Evolutionary conservation across 805 yeast genomes (phyloP).

Genomic region (Candida xyloterini): DNA sequence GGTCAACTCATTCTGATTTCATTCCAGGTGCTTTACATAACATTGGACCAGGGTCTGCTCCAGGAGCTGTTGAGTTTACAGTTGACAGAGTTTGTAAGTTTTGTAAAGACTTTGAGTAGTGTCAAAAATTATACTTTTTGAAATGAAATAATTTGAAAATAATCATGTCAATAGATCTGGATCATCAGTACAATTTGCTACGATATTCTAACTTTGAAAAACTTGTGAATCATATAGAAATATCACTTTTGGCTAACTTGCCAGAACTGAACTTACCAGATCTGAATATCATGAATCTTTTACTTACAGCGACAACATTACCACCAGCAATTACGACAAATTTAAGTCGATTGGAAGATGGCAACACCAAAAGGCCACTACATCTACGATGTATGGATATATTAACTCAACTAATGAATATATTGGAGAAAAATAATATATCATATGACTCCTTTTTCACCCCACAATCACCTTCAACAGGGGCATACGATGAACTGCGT

Average conservation of each 20-base stretch:
- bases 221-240: slow-evolving; percentile 36
- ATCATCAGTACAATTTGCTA: slow-evolving; percentile 15
- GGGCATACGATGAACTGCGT: slow-evolving; percentile 10
- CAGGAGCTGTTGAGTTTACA: slow-evolving; percentile 25
- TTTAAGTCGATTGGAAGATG: slow-evolving; percentile 25
- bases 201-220: slow-evolving; percentile 32
- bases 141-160: background rate
- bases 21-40: slow-evolving; percentile 60
- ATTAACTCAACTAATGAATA: slow-evolving; percentile 17
- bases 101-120: slow-evolving; percentile 3
- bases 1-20: slow-evolving; percentile 55
- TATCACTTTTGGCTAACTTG: slow-evolving; percentile 21
- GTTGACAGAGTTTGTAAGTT: slow-evolving; percentile 9
- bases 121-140: background rate
- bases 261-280: slow-evolving; percentile 33
- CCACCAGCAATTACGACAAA: slow-evolving; percentile 29
- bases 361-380: slow-evolving; percentile 25
- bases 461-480: slow-evolving; percentile 14
- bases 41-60: slow-evolving; percentile 42
- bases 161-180: slow-evolving; percentile 9
- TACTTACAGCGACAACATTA: slow-evolving; percentile 38
- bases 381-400: slow-evolving; percentile 34
- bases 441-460: slow-evolving; percentile 29
- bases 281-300: slow-evolving; percentile 30
- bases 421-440: slow-evolving; percentile 3